Percentiles rank a stretch among this genome's conserved stretches.
These are phyloP conservation scores for Lasiodiplodia theobromae DNA, from an alignment of 2,329 filamentous ascomycete genomes.

Conservation along the genomic window DNA sequence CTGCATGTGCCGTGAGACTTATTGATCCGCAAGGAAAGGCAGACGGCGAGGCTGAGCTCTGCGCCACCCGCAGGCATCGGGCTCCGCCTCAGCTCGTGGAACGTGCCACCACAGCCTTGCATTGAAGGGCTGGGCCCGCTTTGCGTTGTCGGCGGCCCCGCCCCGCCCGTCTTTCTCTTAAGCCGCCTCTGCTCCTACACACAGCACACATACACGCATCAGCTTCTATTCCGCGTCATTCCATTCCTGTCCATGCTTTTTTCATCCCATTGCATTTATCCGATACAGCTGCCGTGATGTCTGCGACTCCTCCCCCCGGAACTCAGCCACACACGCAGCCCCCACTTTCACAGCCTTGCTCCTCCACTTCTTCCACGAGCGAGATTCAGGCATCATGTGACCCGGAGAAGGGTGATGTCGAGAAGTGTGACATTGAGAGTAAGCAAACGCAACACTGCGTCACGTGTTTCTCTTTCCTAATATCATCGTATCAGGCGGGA, in stretches of 20 bases:
- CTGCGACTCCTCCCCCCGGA: background rate
- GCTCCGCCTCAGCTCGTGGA: conserved; percentile 11
- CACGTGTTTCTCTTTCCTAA: no score
- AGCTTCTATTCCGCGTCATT: background rate
- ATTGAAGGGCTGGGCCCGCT: conserved; percentile 6
- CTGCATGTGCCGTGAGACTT: conserved; percentile 3
- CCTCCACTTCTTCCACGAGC: background rate
- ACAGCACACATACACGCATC: background rate
- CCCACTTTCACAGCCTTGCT: conserved; percentile 8
- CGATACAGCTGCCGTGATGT: background rate
- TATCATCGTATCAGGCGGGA: no score
- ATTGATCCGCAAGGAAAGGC: background rate
- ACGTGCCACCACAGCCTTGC: background rate
- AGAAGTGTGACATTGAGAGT: conserved; percentile 4
- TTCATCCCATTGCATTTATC: background rate
- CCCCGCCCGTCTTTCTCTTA: background rate
- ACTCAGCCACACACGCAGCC: conserved; percentile 13
- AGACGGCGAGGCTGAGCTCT: conserved; percentile 2
- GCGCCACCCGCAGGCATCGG: conserved; percentile 4
- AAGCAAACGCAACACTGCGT: no score
- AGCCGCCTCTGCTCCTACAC: background rate
- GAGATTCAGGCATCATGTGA: conserved; percentile 5
- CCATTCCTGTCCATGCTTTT: background rate
- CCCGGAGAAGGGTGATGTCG: background rate
- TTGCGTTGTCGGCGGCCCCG: background rate